Evolutionary conservation across 2,329 filamentous ascomycete species (phyloP).

Genomic region (Cryphonectria japonica): DNA sequence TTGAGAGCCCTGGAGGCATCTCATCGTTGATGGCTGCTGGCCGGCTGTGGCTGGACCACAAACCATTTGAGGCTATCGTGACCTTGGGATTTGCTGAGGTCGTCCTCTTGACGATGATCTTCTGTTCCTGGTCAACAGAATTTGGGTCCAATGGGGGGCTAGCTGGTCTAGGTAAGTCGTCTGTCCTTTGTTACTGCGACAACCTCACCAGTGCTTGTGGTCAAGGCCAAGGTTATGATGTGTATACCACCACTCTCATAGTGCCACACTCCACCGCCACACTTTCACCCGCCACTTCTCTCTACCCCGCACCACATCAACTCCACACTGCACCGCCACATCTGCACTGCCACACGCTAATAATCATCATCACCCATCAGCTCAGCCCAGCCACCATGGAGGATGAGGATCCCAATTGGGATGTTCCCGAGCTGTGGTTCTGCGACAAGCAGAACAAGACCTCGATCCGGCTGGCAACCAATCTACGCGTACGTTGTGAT

Average conservation of each 20-base stretch:
- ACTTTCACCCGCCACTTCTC: no score
- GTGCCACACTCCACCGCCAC: constrained; percentile 6
- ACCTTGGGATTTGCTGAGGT: background rate
- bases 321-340: background rate
- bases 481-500: background rate
- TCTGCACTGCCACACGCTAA: constrained; percentile 8
- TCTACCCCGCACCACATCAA: background rate
- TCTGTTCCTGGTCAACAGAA: background rate
- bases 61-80: background rate
- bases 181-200: background rate
- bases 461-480: constrained; percentile 5
- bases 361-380: background rate
- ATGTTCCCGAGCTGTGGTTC: constrained; percentile 1
- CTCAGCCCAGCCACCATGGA: constrained; percentile 9
- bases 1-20: background rate
- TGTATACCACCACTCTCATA: background rate
- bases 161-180: background rate
- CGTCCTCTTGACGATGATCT: background rate
- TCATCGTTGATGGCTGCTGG: background rate
- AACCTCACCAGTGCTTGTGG: background rate
- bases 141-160: background rate
- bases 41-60: background rate
- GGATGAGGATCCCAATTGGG: background rate
- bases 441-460: background rate
- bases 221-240: background rate